Conservation (phyloP, 2,329 filamentous ascomycete species). For the Ophiostoma novo-ulmi region DNA sequence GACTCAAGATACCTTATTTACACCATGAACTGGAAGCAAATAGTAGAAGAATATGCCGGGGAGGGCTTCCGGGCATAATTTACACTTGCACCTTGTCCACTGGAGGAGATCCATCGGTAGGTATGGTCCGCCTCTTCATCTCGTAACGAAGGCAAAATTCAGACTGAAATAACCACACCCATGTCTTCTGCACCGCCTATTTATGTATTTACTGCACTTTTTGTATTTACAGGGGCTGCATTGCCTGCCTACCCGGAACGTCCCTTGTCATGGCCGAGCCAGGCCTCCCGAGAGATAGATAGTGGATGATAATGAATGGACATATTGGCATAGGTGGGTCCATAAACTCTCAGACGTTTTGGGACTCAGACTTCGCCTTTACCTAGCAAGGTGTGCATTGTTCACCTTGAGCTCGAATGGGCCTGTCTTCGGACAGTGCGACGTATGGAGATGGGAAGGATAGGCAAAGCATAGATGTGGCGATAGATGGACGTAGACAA, state of each 20-base stretch:
- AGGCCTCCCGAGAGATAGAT: slow-evolving; percentile 2
- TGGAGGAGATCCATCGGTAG: not conserved
- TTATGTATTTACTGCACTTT: not conserved
- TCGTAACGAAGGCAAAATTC: not conserved
- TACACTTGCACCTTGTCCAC: not conserved
- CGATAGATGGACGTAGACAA: not conserved
- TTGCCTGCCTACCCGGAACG: not conserved
- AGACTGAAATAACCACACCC: slow-evolving; percentile 7
- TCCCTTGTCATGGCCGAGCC: slow-evolving; percentile 5
- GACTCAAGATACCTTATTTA: not conserved
- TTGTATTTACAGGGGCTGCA: not conserved
- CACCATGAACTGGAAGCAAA: not conserved
- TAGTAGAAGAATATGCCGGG: not conserved
- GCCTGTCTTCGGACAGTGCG: slow-evolving; percentile 10
- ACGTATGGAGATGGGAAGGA: not conserved
- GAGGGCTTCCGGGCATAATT: slow-evolving; percentile 5
- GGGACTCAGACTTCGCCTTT: not conserved
- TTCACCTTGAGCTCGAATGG: slow-evolving; percentile 5
- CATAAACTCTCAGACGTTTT: not conserved
- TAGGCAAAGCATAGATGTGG: not conserved
- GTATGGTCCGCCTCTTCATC: slow-evolving; percentile 9
- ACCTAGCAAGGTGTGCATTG: not conserved
- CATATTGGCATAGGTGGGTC: not conserved
- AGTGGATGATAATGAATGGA: not conserved
- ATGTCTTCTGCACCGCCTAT: not conserved